Evolutionary conservation across 164 flowering plant genomes (phyloP).

Genomic region (Cinnamomum chago): DNA sequence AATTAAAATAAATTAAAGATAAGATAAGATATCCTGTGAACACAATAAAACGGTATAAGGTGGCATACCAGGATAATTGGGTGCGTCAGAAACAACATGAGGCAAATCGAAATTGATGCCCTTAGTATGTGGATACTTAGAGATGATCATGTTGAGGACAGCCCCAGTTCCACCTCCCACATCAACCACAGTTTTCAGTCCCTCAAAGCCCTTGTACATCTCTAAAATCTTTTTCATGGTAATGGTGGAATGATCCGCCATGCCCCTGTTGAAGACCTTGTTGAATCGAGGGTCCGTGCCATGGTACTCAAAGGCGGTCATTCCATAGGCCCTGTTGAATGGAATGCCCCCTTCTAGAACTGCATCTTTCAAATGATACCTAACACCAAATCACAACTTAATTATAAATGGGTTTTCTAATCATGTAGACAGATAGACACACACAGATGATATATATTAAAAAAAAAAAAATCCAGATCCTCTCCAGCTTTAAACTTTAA

Average conservation of each 20-base stretch:
- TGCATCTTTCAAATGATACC: conserved; percentile 33
- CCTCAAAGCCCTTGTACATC: conserved; percentile 30
- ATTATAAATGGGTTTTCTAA: not conserved
- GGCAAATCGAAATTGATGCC: conserved; percentile 34
- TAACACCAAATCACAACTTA: not conserved
- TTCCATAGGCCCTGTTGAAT: conserved; percentile 34
- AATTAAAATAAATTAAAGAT: not conserved
- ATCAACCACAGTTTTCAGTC: conserved; percentile 25
- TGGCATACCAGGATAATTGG: conserved; percentile 17
- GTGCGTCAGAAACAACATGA: conserved; percentile 19
- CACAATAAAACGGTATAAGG: not conserved
- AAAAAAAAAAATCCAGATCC: no score
- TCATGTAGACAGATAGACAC: not conserved
- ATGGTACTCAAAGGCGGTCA: conserved; percentile 16
- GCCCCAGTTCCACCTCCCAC: conserved; percentile 36
- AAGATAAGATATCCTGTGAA: not conserved
- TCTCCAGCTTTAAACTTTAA: no score
- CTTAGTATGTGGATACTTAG: conserved; percentile 30
- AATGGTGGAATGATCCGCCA: conserved; percentile 13
- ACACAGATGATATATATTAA: no score
- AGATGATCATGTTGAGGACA: conserved; percentile 24
- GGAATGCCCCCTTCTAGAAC: conserved; percentile 39
- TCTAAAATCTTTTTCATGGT: conserved; percentile 23
- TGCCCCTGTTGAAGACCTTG: conserved; percentile 16
- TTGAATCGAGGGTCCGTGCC: conserved; percentile 18